Evolutionary conservation across 2,329 filamentous ascomycete species (phyloP).

Genomic region (Rutstroemia sp.): DNA sequence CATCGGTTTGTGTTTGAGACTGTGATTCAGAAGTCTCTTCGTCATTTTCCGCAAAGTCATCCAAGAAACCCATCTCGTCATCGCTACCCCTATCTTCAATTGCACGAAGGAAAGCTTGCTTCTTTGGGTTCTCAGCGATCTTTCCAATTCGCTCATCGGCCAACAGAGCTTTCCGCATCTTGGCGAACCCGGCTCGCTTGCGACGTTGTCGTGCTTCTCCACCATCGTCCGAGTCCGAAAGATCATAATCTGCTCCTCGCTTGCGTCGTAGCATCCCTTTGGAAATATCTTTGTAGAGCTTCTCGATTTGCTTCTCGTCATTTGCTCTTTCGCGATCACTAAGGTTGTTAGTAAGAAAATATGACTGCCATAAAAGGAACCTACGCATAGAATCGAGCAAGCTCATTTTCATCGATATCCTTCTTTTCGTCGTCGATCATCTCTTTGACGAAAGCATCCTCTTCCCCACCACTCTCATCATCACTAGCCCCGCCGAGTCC

Average conservation of each 20-base stretch:
- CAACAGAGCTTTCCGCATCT: conserved; percentile 83
- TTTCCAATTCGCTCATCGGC: conserved; percentile 85
- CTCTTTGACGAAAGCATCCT: conserved; percentile 65
- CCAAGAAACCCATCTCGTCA: conserved; percentile 70
- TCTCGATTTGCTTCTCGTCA: conserved; percentile 83
- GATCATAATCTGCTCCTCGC: conserved; percentile 70
- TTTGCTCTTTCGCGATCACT: conserved; percentile 72
- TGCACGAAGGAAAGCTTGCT: conserved; percentile 80
- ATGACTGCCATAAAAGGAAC: conserved; percentile 32
- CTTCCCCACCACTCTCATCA: conserved; percentile 72
- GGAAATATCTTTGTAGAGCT: conserved; percentile 87
- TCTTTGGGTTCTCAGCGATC: conserved; percentile 82
- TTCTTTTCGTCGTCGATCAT: conserved; percentile 88
- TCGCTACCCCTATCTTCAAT: conserved; percentile 77
- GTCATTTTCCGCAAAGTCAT: conserved; percentile 40
- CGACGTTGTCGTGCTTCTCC: conserved; percentile 68
- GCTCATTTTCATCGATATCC: conserved; percentile 68
- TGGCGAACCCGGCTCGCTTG: conserved; percentile 82
- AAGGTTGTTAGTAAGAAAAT: conserved; percentile 9
- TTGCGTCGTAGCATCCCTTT: conserved; percentile 82
- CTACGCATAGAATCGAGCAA: conserved; percentile 86
- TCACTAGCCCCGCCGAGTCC: conserved; percentile 86
- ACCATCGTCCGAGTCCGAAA: conserved; percentile 88
- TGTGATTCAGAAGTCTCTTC: conserved; percentile 31
- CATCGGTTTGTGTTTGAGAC: conserved; percentile 32